These are phyloP conservation scores for Rhodofomes roseus DNA, from an alignment of 1,284 basidiomycete genomes.

Conservation along the genomic window DNA sequence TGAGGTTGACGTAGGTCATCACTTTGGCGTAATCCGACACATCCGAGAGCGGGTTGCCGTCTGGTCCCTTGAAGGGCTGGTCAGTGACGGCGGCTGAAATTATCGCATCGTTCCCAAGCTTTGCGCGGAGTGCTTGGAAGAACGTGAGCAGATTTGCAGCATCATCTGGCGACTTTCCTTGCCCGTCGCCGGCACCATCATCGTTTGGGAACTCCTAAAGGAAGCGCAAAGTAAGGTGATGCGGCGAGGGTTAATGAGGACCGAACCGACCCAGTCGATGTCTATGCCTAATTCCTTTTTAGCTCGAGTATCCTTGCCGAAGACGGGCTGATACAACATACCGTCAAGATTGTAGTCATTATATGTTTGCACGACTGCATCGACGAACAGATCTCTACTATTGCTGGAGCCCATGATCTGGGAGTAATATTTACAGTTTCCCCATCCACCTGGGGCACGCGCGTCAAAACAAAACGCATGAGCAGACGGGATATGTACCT, in stretches of 20 bases:
- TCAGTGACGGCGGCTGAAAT: slow-evolving; percentile 69
- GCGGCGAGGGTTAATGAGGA: neutral
- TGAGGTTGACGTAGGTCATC: slow-evolving; percentile 71
- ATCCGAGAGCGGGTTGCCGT: slow-evolving; percentile 61
- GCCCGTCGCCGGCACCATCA: slow-evolving; percentile 48
- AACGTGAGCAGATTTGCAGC: slow-evolving; percentile 65
- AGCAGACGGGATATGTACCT: slow-evolving; percentile 39
- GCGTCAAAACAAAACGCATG: too few species aligned
- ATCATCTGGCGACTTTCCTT: slow-evolving; percentile 58
- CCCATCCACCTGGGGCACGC: slow-evolving; percentile 43
- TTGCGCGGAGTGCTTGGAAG: slow-evolving; percentile 54
- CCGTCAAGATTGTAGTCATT: slow-evolving; percentile 66
- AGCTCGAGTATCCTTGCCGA: neutral
- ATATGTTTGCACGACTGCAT: slow-evolving; percentile 58
- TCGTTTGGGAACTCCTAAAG: slow-evolving; percentile 68
- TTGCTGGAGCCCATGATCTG: slow-evolving; percentile 45
- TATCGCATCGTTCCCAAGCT: slow-evolving; percentile 55
- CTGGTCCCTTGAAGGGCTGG: slow-evolving; percentile 64
- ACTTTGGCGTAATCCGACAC: slow-evolving; percentile 64
- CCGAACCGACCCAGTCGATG: slow-evolving; percentile 58
- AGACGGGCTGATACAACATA: slow-evolving; percentile 3
- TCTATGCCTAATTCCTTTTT: slow-evolving; percentile 45
- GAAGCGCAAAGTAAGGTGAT: neutral
- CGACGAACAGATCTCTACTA: slow-evolving; percentile 55
- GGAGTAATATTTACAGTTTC: slow-evolving; percentile 61